A percentile compares a stretch with the other conserved stretches of the same genome.
Evolutionary conservation across 2,329 filamentous ascomycete genomes (phyloP).

Genomic region (Colletotrichum endophyticum): DNA sequence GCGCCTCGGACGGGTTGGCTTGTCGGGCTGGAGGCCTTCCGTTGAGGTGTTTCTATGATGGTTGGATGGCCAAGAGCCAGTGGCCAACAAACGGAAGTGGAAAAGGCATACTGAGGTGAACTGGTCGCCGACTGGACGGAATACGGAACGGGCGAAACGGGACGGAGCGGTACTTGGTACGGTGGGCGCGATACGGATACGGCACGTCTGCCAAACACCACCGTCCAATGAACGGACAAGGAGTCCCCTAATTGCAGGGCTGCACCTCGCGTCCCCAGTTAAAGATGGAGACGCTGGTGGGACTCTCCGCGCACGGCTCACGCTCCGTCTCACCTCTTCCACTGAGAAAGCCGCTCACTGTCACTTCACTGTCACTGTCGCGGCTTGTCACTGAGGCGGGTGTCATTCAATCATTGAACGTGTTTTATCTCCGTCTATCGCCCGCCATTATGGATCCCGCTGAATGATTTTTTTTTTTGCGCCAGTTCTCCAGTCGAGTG

Average conservation of each 20-base stretch:
- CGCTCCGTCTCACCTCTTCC: background rate
- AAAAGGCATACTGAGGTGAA: background rate
- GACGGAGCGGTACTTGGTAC: background rate
- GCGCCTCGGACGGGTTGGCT: background rate
- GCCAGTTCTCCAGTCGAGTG: background rate
- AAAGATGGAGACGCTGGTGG: background rate
- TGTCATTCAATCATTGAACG: background rate
- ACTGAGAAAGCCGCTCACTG: background rate
- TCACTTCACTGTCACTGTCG: background rate
- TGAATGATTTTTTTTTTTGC: background rate
- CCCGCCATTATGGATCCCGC: background rate
- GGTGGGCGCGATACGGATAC: background rate
- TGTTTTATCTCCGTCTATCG: background rate
- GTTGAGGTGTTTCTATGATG: background rate
- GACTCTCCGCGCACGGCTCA: background rate
- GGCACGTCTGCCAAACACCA: background rate
- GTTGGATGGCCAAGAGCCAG: background rate
- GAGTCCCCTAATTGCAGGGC: slow-evolving; percentile 7
- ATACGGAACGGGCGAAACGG: background rate
- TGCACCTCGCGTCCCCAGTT: slow-evolving; percentile 3
- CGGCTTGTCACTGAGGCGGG: background rate
- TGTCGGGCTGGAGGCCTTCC: background rate
- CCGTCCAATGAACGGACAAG: background rate
- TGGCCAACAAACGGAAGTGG: background rate
- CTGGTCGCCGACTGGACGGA: background rate